A percentile compares a stretch with the other conserved stretches of the same genome.
phyloP scores from a whole-genome alignment of 2,329 filamentous ascomycete species.

The Ascochyta clinopodiicola region DNA sequence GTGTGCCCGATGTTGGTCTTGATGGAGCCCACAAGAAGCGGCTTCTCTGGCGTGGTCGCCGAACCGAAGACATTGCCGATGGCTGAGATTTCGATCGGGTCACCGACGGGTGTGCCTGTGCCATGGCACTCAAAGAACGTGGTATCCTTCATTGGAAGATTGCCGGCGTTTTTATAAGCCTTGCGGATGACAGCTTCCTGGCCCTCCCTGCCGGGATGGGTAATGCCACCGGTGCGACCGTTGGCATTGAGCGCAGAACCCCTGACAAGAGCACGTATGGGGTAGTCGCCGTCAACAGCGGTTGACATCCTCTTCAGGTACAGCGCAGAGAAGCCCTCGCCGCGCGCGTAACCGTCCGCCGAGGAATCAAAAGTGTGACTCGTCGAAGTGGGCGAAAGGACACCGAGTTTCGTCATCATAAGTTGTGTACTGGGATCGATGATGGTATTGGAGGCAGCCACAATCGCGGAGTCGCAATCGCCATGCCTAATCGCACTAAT shows the following conservation, averaged over 20 bases:
- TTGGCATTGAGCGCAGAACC: slow-evolving; percentile 24
- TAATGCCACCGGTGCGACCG: slow-evolving; percentile 44
- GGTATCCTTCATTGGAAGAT: slow-evolving; percentile 28
- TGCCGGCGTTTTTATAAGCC: slow-evolving; percentile 45
- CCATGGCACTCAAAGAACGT: slow-evolving; percentile 53
- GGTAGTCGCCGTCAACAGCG: slow-evolving; percentile 39
- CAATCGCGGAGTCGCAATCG: slow-evolving; percentile 33
- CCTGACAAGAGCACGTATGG: slow-evolving; percentile 42
- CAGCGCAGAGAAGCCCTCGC: slow-evolving; percentile 37
- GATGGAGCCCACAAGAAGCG: slow-evolving; percentile 17
- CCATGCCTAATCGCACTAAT: slow-evolving; percentile 21
- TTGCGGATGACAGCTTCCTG: slow-evolving; percentile 37
- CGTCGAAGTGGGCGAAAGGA: slow-evolving; percentile 22
- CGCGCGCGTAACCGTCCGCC: slow-evolving; percentile 36
- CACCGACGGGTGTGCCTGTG: slow-evolving; percentile 63
- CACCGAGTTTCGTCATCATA: slow-evolving; percentile 22
- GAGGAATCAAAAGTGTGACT: slow-evolving; percentile 28
- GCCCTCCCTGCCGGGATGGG: slow-evolving; percentile 51
- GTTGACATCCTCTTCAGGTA: slow-evolving; percentile 37
- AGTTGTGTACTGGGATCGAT: slow-evolving; percentile 16
- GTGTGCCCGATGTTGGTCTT: slow-evolving; percentile 52
- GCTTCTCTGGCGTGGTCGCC: not conserved
- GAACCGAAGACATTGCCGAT: slow-evolving; percentile 16
- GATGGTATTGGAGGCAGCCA: slow-evolving; percentile 29
- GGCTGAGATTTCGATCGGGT: slow-evolving; percentile 27